These are phyloP conservation scores for Butyriboletus loyo DNA, from an alignment of 768 basidiomycete genomes.

Conservation along the genomic window DNA sequence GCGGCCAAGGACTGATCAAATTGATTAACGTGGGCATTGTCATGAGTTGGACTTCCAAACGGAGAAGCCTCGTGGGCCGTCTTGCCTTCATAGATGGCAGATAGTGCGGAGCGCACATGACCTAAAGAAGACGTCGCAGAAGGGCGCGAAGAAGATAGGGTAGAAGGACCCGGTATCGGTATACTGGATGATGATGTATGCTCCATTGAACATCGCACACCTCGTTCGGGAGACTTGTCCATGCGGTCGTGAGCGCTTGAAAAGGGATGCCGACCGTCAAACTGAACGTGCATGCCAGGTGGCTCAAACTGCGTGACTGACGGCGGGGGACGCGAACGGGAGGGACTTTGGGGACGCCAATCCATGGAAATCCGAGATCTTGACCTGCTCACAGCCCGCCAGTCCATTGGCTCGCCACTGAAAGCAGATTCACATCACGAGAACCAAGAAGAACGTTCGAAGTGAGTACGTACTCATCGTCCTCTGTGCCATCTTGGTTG, in stretches of 20 bases:
- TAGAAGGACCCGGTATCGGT: conserved; percentile 41
- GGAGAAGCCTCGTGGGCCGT: conserved; percentile 33
- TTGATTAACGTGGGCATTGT: conserved; percentile 29
- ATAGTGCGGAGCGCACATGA: conserved; percentile 41
- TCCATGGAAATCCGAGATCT: conserved; percentile 91
- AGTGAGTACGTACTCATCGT: conserved; percentile 62
- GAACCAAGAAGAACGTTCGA: conserved; percentile 18
- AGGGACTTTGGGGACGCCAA: conserved; percentile 78
- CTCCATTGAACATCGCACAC: conserved; percentile 20
- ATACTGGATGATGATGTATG: conserved; percentile 29
- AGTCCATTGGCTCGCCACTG: conserved; percentile 79
- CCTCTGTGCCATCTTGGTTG: conserved; percentile 67
- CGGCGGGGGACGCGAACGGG: conserved; percentile 72
- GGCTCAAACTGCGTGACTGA: conserved; percentile 49
- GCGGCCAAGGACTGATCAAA: conserved; percentile 40
- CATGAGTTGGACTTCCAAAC: conserved; percentile 36
- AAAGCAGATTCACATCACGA: conserved; percentile 24
- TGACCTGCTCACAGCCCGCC: conserved; percentile 88
- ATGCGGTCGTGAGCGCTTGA: conserved; percentile 29
- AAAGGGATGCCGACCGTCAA: conserved; percentile 47
- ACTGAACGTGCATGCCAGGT: conserved; percentile 28
- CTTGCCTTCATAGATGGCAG: conserved; percentile 47
- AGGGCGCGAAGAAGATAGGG: conserved; percentile 44
- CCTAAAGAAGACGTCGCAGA: conserved; percentile 43
- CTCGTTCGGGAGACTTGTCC: conserved; percentile 29